Evolutionary conservation across 257 asterid species (phyloP), one percentile per base, ranked within the genome.

Genomic region (Lycium barbarum): DNA sequence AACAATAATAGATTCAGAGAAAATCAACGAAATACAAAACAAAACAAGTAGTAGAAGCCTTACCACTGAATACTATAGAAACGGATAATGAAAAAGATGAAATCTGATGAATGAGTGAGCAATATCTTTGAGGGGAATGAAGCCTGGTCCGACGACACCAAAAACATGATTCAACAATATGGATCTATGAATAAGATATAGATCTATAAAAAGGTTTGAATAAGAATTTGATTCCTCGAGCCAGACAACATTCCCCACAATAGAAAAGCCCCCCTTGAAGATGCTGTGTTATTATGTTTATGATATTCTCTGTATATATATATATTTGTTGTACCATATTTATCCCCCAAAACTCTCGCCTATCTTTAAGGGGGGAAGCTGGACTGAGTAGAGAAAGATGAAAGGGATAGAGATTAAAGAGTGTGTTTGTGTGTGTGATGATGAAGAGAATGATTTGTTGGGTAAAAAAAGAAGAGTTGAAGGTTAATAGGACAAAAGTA

Each of bases 191-290:
- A 2, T 8, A 9, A 61, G 2, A 49, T 76, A 20, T 11, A 82
- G 20, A 43, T 38, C 47, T 17, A 22, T 38, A 9, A n/a, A 13
- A 18, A 13, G 17, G 33, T 26, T 26, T 14, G 54, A 66, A 84
- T 26, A 61, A 84, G 79, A 43, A 6, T 36, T 59, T 85, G 74
- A 84, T 85, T 90, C 90, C 90, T 89, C 93, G 93, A 86, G 91
- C 93, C 93, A 89, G 89, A 90, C 93, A 90, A 90, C 93, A 83
- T 84, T 87, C 91, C 93, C 93, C 93, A 53, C 93, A 89, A 87
- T 78, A 88, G 53, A 40, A 57, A 85, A 85, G 84, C 91, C 70
- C 88, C 72, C 14, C 43, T 26, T 59, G 20, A 15, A 17, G 33
- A 26, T 26, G 33, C 33, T 26, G 33, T 26, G 33, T 26, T 26